Evolutionary conservation across 2,329 filamentous ascomycete genomes (phyloP), one percentile per base, ranked within the genome.

Genomic region (Fusarium verrucosum): DNA sequence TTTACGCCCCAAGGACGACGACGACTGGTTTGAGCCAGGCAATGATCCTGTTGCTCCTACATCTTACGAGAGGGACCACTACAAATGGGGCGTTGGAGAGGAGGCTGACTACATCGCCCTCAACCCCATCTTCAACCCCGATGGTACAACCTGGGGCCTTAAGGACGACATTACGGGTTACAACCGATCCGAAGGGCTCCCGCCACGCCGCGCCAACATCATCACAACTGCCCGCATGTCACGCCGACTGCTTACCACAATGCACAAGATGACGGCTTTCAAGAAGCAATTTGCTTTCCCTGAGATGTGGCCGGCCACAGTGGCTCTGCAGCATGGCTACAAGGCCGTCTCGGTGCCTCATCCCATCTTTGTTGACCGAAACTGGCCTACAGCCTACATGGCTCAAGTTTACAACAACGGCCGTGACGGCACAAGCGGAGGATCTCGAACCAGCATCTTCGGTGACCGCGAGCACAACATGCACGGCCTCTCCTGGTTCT

Each of bases 291-390:
- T 92, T 65, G 96, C 95, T 81, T 96, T 96, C 75, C 92, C 93
- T 0, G 94, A 98, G 77, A 97, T 97, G 94, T 97, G 92, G 92
- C 92, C 94, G 0, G 89, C 90, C 1, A 95, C 91, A 0, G 88
- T 92, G 2, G 92, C 94, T 2, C 83, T 98, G 10, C 94, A 97
- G 59, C 94, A 97, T 75, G 94, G 94, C 11, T 89, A 92, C 79
- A 98, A 97, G 80, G 93, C 92, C 33, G 93, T 97, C 14, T 96
- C 90, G 67, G 92, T 89, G 4, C 94, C 94, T 2, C 94, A 98
- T 72, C 92, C 94, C 2, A 85, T 96, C 52, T 98, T 90, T 74
- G 87, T 94, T 16, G 94, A 97, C 77, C 89, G 94, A 53, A 85
- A 87, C 70, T 98, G 94, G 94, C 93, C 93, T 0, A 84, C 86